Evolutionary conservation across 495 filamentous ascomycete species (phyloP).

Genomic region (Aspergillus asperescens): DNA sequence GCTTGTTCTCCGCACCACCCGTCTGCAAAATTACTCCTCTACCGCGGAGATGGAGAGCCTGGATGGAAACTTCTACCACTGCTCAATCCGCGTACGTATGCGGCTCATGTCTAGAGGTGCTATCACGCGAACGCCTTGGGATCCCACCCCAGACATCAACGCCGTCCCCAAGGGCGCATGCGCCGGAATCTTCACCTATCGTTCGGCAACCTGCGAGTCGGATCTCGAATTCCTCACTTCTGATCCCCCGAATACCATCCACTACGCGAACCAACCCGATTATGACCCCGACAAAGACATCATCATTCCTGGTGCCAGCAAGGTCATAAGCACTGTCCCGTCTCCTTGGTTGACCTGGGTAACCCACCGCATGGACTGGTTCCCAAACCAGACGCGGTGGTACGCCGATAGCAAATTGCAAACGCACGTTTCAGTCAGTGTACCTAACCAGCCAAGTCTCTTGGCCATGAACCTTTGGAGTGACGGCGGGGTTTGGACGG

Average conservation of each 20-base stretch:
- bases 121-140: slow-evolving; percentile 11
- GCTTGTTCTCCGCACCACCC: slow-evolving; percentile 58
- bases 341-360: slow-evolving; percentile 60
- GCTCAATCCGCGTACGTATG: slow-evolving; percentile 58
- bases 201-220: slow-evolving; percentile 58
- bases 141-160: not conserved
- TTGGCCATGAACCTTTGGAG: slow-evolving; percentile 73
- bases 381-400: slow-evolving; percentile 55
- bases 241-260: slow-evolving; percentile 50
- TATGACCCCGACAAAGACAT: slow-evolving; percentile 33
- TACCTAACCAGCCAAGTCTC: slow-evolving; percentile 53
- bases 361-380: slow-evolving; percentile 71
- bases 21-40: slow-evolving; percentile 52
- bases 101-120: slow-evolving; percentile 25
- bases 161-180: slow-evolving; percentile 49
- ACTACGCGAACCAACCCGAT: slow-evolving; percentile 72
- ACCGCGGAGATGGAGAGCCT: slow-evolving; percentile 61
- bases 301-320: slow-evolving; percentile 33
- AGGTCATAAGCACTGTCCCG: slow-evolving; percentile 27
- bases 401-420: slow-evolving; percentile 56
- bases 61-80: slow-evolving; percentile 48
- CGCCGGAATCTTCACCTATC: slow-evolving; percentile 67
- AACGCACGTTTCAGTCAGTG: slow-evolving; percentile 56
- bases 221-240: slow-evolving; percentile 72
- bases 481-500: slow-evolving; percentile 67